Evolutionary conservation across 805 yeast genomes (phyloP), one percentile per base, ranked within the genome.

Genomic region (Starmerella geochares): DNA sequence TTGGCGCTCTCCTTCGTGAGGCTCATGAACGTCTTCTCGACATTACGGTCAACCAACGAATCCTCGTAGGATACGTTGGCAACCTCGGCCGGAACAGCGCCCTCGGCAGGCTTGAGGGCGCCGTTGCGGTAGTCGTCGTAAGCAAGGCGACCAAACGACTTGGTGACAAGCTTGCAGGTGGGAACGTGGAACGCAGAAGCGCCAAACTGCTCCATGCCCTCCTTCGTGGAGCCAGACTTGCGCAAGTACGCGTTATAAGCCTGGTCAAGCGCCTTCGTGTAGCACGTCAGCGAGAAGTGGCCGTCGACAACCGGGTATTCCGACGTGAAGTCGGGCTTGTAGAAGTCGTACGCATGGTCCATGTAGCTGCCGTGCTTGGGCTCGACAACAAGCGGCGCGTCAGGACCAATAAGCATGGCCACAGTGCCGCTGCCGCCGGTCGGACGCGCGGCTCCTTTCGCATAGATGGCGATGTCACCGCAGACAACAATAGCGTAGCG

Each of bases 361-460:
- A 92, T 85, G 76, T 73, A 85, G 20, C 95, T 77, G 56, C 97
- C 97, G 72, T 92, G 86, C 53, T 79, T 77, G 40, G 82, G 71
- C 61, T 92, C 97, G 61, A 92, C 81, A 36, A 86, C 96, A 59
- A 92, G 76, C 58, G 98, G 98, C 36, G 98, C 96, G 65, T 92
- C 95, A 47, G 97, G 95, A 46, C 98, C 98, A 62, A 92, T 85
- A 66, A 84, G 79, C 65, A 92, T 62, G 39, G 98, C 98, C 53
- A 90, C 94, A 43, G 94, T 76, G 66, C 98, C 98, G 49, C 94
- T 96, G 73, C 98, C 98, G 68, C 98, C 98, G 48, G 98, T 92
- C 65, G 98, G 98, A 76, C 98, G 83, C 50, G 98, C 98, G 33
- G 94, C 83, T 67, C 98, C 98, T 72, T 88, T 79, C 62, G 88